Percentiles rank a stretch among this genome's conserved stretches.
These are phyloP conservation scores for Trametopsis cervina DNA, from an alignment of 768 basidiomycete species.

Conservation along the genomic window DNA sequence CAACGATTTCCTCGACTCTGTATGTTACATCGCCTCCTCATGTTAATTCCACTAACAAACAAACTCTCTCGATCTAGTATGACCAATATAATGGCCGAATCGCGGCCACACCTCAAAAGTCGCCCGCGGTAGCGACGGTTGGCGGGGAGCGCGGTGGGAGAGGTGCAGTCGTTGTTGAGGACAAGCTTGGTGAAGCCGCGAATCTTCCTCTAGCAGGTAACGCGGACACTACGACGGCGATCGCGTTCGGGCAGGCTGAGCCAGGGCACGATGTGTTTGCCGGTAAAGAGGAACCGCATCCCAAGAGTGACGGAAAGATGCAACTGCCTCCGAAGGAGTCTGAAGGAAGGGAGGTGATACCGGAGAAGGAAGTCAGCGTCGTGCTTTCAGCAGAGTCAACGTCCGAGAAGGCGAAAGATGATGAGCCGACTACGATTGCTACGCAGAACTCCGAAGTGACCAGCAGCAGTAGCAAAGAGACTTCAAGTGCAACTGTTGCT, in stretches of 20 bases:
- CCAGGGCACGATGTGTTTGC: slow-evolving; percentile 75
- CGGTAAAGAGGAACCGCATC: slow-evolving; percentile 36
- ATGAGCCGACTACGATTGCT: neutral
- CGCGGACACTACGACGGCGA: slow-evolving; percentile 27
- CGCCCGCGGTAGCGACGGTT: slow-evolving; percentile 36
- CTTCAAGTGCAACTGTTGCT: neutral
- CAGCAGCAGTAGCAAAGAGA: neutral
- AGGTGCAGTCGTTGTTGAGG: slow-evolving; percentile 46
- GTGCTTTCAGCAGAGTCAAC: neutral
- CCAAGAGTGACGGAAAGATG: slow-evolving; percentile 35
- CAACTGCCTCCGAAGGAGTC: slow-evolving; percentile 6
- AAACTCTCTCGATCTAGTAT: too few species aligned
- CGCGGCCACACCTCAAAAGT: slow-evolving; percentile 32
- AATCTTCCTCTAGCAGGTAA: slow-evolving; percentile 10
- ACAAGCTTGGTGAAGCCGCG: slow-evolving; percentile 25
- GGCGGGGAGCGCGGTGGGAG: slow-evolving; percentile 50
- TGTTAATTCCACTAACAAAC: too few species aligned
- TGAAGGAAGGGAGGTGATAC: neutral
- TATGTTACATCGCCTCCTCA: slow-evolving; percentile 30
- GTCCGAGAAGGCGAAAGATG: neutral
- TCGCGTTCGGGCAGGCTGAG: slow-evolving; percentile 49
- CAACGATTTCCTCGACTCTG: slow-evolving; percentile 62
- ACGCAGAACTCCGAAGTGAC: neutral
- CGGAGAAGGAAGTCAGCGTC: slow-evolving; percentile 5
- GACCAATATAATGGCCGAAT: slow-evolving; percentile 39